Evolutionary conservation across 192 early-diverging fungal genomes (phyloP).

Genomic region (Coemansia sp.): DNA sequence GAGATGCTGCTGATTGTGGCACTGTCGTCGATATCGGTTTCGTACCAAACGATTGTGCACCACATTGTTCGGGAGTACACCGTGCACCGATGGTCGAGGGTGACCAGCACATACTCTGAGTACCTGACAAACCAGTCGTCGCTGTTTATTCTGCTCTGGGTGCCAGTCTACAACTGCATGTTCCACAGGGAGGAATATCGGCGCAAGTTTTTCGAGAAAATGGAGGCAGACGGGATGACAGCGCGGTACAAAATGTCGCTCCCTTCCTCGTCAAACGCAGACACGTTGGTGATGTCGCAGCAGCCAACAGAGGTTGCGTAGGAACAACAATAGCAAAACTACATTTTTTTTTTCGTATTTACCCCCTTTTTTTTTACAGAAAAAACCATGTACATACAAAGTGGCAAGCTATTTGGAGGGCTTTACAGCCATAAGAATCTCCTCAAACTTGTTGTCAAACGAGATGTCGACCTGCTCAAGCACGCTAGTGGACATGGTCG

Average conservation of each 20-base stretch:
- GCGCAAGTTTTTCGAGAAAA: slow-evolving; percentile 33
- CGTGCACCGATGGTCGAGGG: slow-evolving; percentile 23
- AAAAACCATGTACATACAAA: neutral
- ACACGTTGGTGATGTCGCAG: neutral
- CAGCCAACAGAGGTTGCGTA: too few relatives aligned
- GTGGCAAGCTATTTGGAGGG: slow-evolving; percentile 6
- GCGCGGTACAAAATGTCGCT: slow-evolving; percentile 19
- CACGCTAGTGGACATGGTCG: slow-evolving; percentile 37
- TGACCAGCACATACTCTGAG: slow-evolving; percentile 19
- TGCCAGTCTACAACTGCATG: slow-evolving; percentile 43
- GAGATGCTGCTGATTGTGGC: slow-evolving; percentile 41
- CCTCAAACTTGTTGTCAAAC: slow-evolving; percentile 54
- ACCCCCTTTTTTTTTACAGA: too few relatives aligned
- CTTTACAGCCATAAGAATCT: slow-evolving; percentile 29
- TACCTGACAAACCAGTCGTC: slow-evolving; percentile 23
- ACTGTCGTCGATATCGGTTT: slow-evolving; percentile 11
- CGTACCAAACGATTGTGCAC: slow-evolving; percentile 32
- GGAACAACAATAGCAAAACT: too few relatives aligned
- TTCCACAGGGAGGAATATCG: slow-evolving; percentile 24
- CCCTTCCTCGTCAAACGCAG: neutral
- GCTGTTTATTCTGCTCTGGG: slow-evolving; percentile 20
- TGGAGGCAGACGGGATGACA: slow-evolving; percentile 39
- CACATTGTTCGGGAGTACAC: slow-evolving; percentile 25
- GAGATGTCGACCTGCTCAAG: slow-evolving; percentile 47
- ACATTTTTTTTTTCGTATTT: too few relatives aligned